Conservation (phyloP, 331 rosid genomes). For the Stylosanthes scabra region DNA sequence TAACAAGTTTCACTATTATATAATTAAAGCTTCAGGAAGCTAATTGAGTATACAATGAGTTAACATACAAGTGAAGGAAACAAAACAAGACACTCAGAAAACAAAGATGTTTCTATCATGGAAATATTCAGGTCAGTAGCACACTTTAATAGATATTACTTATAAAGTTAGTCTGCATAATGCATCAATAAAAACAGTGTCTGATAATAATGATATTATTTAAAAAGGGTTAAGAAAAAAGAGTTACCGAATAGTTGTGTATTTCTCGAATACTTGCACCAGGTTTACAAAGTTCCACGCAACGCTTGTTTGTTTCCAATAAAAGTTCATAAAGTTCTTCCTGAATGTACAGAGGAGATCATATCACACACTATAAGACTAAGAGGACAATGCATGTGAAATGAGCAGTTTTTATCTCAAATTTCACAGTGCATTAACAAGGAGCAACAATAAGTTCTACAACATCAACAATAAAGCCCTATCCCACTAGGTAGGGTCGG, state of each 20-base stretch:
- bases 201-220: constrained; percentile 15
- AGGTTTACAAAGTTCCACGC: constrained; percentile 89
- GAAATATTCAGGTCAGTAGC: constrained; percentile 18
- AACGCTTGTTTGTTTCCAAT: constrained; percentile 75
- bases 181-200: background rate
- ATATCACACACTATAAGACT: background rate
- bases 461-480: too few species aligned
- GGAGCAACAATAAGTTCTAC: constrained; percentile 1
- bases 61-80: constrained; percentile 21
- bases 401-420: constrained; percentile 18
- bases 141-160: background rate
- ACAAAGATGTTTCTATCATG: constrained; percentile 23
- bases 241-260: constrained; percentile 71
- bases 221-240: constrained; percentile 16
- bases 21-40: constrained; percentile 30
- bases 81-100: constrained; percentile 22
- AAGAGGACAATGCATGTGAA: constrained; percentile 17
- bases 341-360: constrained; percentile 55
- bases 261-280: constrained; percentile 77
- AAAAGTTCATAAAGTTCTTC: constrained; percentile 90
- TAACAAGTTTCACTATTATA: constrained; percentile 27
- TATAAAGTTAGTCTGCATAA: too few species aligned
- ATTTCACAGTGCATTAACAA: constrained; percentile 16
- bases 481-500: too few species aligned
- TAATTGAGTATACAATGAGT: constrained; percentile 26